Percentiles rank a stretch among this genome's conserved stretches.
phyloP scores from a whole-genome alignment of 164 flowering plant species.

The Kingdonia uniflora region DNA sequence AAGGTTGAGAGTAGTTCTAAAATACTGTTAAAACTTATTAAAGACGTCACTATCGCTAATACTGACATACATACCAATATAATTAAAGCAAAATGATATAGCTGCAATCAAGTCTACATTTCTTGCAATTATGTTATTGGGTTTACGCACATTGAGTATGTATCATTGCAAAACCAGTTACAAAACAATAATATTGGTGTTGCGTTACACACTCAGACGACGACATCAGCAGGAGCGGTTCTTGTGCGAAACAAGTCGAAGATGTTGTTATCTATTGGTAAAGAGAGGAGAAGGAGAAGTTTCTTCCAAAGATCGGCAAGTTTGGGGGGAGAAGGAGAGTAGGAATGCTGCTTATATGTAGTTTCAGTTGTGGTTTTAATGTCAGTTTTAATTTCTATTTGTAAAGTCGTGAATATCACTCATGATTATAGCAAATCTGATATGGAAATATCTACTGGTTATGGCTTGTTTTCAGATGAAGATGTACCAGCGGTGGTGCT shows the following conservation, averaged over 20 bases:
- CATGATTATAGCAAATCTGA: no score
- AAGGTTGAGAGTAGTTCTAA: no score
- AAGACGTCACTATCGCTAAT: no score
- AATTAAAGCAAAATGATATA: no score
- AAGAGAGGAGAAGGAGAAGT: constrained; percentile 71
- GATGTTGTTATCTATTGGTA: constrained; percentile 27
- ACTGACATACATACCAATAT: no score
- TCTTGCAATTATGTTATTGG: no score
- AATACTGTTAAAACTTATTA: no score
- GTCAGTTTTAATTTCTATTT: constrained; percentile 14
- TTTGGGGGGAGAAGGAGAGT: constrained; percentile 38
- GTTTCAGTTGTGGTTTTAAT: constrained; percentile 16
- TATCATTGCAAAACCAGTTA: constrained; percentile 43
- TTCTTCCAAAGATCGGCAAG: constrained; percentile 30
- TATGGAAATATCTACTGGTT: no score
- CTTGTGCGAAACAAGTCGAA: constrained; percentile 36
- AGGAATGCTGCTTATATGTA: constrained; percentile 38
- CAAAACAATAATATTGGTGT: constrained; percentile 23
- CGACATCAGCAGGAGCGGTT: constrained; percentile 16
- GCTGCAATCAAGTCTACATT: no score
- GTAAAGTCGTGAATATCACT: constrained; percentile 9
- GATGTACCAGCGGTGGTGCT: constrained; percentile 12
- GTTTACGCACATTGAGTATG: constrained; percentile 62
- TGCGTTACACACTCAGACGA: no score
- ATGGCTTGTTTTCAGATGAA: constrained; percentile 15